phyloP scores from a whole-genome alignment of 177 flowering plant species.

The Tripterygium wilfordii region DNA sequence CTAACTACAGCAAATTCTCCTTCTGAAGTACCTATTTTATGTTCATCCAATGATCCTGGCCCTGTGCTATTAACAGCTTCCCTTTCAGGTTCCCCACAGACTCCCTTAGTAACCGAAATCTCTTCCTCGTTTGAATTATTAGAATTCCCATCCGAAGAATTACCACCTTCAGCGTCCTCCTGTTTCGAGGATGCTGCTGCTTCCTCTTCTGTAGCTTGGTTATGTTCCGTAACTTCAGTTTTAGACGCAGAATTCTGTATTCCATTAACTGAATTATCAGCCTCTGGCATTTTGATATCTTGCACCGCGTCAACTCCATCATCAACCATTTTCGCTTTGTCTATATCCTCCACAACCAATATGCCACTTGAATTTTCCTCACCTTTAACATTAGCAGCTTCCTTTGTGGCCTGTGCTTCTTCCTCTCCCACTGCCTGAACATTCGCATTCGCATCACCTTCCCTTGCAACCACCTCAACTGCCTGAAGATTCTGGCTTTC shows the following conservation, averaged over 20 bases:
- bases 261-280: constrained; percentile 2
- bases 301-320: constrained; percentile 2
- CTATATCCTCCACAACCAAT: not conserved
- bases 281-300: constrained; percentile 1
- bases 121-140: too few species aligned
- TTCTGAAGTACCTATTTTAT: too few species aligned
- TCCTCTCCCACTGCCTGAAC: too few species aligned
- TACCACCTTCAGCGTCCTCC: not conserved
- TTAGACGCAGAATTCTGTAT: constrained; percentile 10
- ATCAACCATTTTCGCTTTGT: not conserved
- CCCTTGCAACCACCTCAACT: constrained; percentile 5
- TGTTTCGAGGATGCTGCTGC: too few species aligned
- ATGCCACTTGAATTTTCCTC: too few species aligned
- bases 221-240: not conserved
- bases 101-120: too few species aligned
- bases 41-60: too few species aligned
- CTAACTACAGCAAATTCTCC: constrained; percentile 1
- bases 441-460: constrained; percentile 1
- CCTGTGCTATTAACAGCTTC: too few species aligned
- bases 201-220: not conserved
- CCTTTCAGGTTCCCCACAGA: too few species aligned
- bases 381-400: not conserved
- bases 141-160: too few species aligned
- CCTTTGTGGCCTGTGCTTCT: too few species aligned
- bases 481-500: too few species aligned